Conservation (phyloP, 306 rosid genomes). For the Abrus precatorius region DNA sequence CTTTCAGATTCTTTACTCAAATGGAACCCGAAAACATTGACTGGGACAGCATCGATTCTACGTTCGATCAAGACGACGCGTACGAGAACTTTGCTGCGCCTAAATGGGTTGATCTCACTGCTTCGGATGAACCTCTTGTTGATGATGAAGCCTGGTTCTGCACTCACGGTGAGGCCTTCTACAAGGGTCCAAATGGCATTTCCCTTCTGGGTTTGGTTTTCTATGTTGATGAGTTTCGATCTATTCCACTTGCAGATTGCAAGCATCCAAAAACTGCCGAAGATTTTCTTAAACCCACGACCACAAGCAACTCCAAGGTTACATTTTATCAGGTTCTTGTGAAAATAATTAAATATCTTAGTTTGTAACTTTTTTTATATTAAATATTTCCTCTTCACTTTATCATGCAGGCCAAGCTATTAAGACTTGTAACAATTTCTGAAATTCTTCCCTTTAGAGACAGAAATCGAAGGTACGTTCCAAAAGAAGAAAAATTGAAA, state of each 20-base stretch:
- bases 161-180: conserved; percentile 47
- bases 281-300: conserved; percentile 49
- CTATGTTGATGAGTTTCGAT: not conserved
- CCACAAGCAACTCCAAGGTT: conserved; percentile 48
- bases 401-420: conserved; percentile 52
- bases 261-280: conserved; percentile 56
- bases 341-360: not conserved
- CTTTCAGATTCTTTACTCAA: conserved; percentile 26
- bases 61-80: conserved; percentile 50
- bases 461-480: conserved; percentile 53
- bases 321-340: not conserved
- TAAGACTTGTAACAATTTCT: conserved; percentile 54
- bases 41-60: conserved; percentile 60
- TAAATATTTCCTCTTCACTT: not conserved
- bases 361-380: not conserved
- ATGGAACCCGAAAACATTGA: conserved; percentile 70
- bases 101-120: conserved; percentile 62
- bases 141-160: conserved; percentile 64
- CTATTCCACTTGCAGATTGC: conserved; percentile 51
- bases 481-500: not conserved
- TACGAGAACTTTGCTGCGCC: conserved; percentile 63
- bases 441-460: conserved; percentile 60
- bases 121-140: conserved; percentile 39
- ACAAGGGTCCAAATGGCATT: not conserved
- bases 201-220: not conserved